Percentiles rank a stretch among this genome's conserved stretches.
Conservation (phyloP, 441 rosid species). For the Erysimum pusillum region DNA sequence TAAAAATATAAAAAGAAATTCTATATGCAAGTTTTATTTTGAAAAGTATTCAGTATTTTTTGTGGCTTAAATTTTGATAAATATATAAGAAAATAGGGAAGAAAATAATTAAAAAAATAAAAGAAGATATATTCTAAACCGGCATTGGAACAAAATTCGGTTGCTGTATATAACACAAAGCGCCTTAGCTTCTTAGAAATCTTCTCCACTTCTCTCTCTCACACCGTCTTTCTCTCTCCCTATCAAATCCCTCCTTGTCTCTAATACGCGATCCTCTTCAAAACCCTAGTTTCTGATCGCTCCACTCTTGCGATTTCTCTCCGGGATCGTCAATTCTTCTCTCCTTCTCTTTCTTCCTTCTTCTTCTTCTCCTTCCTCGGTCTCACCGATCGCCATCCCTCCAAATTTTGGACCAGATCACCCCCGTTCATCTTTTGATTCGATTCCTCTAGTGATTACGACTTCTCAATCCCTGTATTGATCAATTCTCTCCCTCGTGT, state of each 20-base stretch:
- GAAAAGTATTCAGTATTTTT: too few species aligned
- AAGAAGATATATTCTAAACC: constrained; percentile 15
- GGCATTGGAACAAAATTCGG: constrained; percentile 34
- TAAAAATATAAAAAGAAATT: not conserved
- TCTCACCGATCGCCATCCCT: constrained; percentile 44
- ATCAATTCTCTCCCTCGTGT: constrained; percentile 54
- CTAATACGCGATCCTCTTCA: constrained; percentile 51
- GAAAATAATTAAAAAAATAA: not conserved
- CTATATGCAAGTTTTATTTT: not conserved
- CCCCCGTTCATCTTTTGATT: constrained; percentile 27
- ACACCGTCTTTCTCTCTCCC: constrained; percentile 38
- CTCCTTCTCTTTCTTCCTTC: not conserved
- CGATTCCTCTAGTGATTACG: constrained; percentile 30
- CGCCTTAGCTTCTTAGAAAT: constrained; percentile 44
- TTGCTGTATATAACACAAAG: constrained; percentile 38
- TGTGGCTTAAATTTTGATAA: too few species aligned
- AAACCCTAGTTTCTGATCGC: constrained; percentile 59
- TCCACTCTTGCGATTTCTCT: constrained; percentile 21
- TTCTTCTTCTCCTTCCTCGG: not conserved
- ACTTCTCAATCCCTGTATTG: constrained; percentile 35
- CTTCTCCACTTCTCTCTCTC: constrained; percentile 52
- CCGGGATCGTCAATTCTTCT: constrained; percentile 10
- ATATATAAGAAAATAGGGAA: too few species aligned
- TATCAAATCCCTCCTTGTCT: constrained; percentile 44
- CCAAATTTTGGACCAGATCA: constrained; percentile 29